Evolutionary conservation across 2,329 filamentous ascomycete genomes (phyloP).

Genomic region (Tolypocladium capitatum): DNA sequence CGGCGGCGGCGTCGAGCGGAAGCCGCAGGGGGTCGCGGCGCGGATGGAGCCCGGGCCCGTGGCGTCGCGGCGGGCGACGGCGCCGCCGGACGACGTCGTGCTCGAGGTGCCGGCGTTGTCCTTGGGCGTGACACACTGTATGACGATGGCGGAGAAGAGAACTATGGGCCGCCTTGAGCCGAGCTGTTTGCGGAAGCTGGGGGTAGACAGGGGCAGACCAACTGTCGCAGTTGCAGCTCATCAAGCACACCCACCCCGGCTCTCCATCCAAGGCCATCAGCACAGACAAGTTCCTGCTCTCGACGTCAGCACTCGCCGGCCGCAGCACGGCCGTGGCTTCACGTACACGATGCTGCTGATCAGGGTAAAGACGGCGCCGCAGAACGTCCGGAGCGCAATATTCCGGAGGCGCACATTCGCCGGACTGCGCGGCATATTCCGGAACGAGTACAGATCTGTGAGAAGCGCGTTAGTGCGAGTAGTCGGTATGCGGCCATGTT

Average conservation of each 20-base stretch:
- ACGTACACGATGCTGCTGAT: slow-evolving; percentile 42
- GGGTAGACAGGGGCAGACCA: slow-evolving; percentile 1
- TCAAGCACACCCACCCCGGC: slow-evolving; percentile 51
- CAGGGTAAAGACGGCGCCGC: slow-evolving; percentile 44
- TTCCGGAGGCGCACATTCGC: slow-evolving; percentile 31
- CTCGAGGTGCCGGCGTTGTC: slow-evolving; percentile 25
- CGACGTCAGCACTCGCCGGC: slow-evolving; percentile 3
- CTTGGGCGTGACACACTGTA: slow-evolving; percentile 44
- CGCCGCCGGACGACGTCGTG: slow-evolving; percentile 5
- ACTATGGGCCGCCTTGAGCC: slow-evolving; percentile 21
- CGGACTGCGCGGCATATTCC: slow-evolving; percentile 26
- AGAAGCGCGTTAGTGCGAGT: no score
- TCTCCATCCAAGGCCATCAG: slow-evolving; percentile 46
- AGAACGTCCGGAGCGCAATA: slow-evolving; percentile 44
- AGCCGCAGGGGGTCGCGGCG: slow-evolving; percentile 1
- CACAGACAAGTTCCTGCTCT: slow-evolving; percentile 40
- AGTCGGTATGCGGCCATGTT: no score
- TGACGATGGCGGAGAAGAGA: slow-evolving; percentile 45
- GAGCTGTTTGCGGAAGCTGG: no score
- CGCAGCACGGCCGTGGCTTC: background rate
- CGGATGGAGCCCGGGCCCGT: background rate
- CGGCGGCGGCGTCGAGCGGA: slow-evolving; percentile 6
- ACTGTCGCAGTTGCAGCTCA: slow-evolving; percentile 51
- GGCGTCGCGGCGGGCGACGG: slow-evolving; percentile 6
- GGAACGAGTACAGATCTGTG: slow-evolving; percentile 41